Conservation (phyloP, 306 rosid genomes). For the Macrotyloma uniflorum region DNA sequence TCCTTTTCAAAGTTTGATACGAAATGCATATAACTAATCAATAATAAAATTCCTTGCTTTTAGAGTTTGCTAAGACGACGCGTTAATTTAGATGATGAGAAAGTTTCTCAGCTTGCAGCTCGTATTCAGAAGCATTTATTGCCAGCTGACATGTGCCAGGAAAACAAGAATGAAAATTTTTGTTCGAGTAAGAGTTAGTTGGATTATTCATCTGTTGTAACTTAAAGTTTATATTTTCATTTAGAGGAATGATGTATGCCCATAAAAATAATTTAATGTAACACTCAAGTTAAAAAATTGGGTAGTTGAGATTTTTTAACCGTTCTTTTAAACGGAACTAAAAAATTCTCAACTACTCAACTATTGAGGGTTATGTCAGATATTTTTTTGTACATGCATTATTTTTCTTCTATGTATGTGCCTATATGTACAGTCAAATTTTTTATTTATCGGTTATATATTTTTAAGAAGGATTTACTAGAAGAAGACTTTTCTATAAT, state of each 20-base stretch:
- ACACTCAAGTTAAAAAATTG: conserved; percentile 25
- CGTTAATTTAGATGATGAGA: conserved; percentile 65
- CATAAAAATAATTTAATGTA: conserved; percentile 11
- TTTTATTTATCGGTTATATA: neutral
- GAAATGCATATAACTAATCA: neutral
- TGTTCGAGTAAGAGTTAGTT: conserved; percentile 58
- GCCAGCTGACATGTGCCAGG: conserved; percentile 35
- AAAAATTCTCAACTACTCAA: neutral
- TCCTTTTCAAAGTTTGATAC: neutral
- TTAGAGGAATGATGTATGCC: conserved; percentile 8
- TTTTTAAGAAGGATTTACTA: conserved; percentile 7
- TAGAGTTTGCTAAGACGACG: conserved; percentile 79
- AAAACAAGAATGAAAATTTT: conserved; percentile 50
- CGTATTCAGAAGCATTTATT: conserved; percentile 67
- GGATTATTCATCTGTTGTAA: conserved; percentile 39
- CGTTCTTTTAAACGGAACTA: neutral
- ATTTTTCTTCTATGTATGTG: neutral
- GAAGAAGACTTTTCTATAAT: neutral
- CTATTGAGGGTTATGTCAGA: conserved; percentile 12
- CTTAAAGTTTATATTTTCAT: conserved; percentile 32
- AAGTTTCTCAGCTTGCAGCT: conserved; percentile 67
- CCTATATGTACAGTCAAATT: conserved; percentile 32
- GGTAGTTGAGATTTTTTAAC: neutral
- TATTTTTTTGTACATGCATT: conserved; percentile 13
- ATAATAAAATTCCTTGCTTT: conserved; percentile 5